Evolutionary conservation across 352 stramenopile genomes (phyloP).

Genomic region (Globisporangium middletonii): DNA sequence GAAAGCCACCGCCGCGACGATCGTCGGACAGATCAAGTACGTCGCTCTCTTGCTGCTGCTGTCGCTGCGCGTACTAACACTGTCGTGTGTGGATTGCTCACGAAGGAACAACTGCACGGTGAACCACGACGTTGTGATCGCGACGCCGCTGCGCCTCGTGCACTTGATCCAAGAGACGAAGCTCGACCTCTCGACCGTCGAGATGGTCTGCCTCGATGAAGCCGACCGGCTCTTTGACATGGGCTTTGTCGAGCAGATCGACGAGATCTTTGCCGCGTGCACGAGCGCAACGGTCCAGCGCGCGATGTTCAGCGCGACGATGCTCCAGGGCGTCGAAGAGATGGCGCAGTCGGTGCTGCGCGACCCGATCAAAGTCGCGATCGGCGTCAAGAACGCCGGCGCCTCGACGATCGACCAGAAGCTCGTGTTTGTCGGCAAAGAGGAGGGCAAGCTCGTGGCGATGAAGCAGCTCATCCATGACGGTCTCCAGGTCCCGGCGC

Average conservation of each 20-base stretch:
- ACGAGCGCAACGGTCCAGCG: conserved; percentile 86
- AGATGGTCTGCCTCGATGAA: conserved; percentile 98
- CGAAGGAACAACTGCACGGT: conserved; percentile 59
- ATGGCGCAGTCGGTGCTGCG: conserved; percentile 95
- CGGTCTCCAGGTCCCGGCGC: conserved; percentile 92
- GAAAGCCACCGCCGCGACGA: conserved; percentile 88
- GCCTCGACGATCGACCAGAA: conserved; percentile 89
- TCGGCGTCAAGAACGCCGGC: conserved; percentile 89
- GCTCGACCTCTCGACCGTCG: conserved; percentile 81
- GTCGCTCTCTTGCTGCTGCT: background rate
- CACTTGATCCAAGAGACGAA: conserved; percentile 81
- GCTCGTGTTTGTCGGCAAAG: conserved; percentile 98
- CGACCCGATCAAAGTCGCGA: conserved; percentile 94
- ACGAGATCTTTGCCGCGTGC: conserved; percentile 94
- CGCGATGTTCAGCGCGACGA: conserved; percentile 97
- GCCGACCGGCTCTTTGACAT: conserved; percentile 98
- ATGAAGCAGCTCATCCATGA: conserved; percentile 91
- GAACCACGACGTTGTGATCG: conserved; percentile 94
- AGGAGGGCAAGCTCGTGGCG: conserved; percentile 98
- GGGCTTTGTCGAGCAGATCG: conserved; percentile 96
- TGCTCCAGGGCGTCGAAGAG: conserved; percentile 93
- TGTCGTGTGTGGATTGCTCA: conserved; percentile 12
- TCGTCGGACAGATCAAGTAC: conserved; percentile 64
- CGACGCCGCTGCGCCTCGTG: conserved; percentile 95
- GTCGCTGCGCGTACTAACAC: background rate